These are phyloP conservation scores for Asterochloris sp. DNA, from an alignment of 139 green algal species.

Conservation along the genomic window DNA sequence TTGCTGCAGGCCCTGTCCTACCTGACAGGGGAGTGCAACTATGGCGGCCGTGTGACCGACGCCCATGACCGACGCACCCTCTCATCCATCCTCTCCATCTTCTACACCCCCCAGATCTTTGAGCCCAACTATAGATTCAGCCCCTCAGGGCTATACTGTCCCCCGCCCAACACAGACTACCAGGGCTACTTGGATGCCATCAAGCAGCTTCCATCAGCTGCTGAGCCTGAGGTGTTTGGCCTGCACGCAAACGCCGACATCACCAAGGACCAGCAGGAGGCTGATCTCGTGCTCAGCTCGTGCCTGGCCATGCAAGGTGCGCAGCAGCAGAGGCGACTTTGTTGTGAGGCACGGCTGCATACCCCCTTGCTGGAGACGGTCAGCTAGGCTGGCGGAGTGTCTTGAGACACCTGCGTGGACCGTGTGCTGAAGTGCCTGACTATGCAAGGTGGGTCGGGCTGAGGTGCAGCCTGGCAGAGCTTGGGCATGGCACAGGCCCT, in stretches of 20 bases:
- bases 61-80: conserved; percentile 58
- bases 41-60: conserved; percentile 71
- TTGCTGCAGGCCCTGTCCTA: conserved; percentile 72
- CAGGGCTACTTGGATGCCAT: conserved; percentile 64
- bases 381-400: too few species aligned
- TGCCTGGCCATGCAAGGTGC: conserved; percentile 44
- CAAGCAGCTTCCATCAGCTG: conserved; percentile 46
- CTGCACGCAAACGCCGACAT: conserved; percentile 76
- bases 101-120: conserved; percentile 37
- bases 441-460: too few species aligned
- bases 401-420: too few species aligned
- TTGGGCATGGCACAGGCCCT: too few species aligned
- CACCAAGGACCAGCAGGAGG: conserved; percentile 66
- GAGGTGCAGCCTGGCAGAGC: too few species aligned
- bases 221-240: conserved; percentile 61
- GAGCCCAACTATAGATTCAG: conserved; percentile 53
- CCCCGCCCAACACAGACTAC: conserved; percentile 34
- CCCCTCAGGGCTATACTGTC: conserved; percentile 54
- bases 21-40: conserved; percentile 75
- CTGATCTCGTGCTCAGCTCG: conserved; percentile 53
- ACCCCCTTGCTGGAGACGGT: too few species aligned
- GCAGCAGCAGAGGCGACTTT: too few species aligned
- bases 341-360: too few species aligned
- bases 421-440: too few species aligned
- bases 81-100: conserved; percentile 30